Evolutionary conservation across 805 yeast genomes (phyloP), one percentile per base, ranked within the genome.

Genomic region (Spathaspora arborariae): DNA sequence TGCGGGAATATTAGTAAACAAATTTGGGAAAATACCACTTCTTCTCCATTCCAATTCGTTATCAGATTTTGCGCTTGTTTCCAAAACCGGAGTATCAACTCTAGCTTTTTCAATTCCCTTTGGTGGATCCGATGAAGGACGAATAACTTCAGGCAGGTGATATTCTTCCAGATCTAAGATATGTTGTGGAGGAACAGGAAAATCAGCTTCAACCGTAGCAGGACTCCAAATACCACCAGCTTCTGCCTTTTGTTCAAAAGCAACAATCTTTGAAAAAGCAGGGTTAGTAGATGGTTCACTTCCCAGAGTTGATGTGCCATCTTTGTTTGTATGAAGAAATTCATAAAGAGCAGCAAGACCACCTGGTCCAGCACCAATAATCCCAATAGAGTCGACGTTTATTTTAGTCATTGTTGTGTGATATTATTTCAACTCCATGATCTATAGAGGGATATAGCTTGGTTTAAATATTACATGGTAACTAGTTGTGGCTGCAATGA

Each of bases 201-300:
- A 54, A 45, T 59, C 68, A 2, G 62, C 45, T 9, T 53, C 37
- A 9, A 47, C 51, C 20, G 53, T 53, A 13, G 54, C 55, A 4
- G 63, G 62, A 13, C 66, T 53, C 79, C 79, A 75, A 5, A 72
- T 67, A 1, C 80, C 80, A n/a, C 80, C 80, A 22, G 74, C 58
- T 11, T 56, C 50, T 10, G 50, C 51, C 26, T 70, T 71, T 47
- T 70, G 76, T 51, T 75, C 80, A 55, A 74, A 75, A 1, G 70
- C 78, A 11, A 70, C 72, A 18, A 74, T 51, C 40, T 62, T 57
- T 7, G 60, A 55, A 45, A 69, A 69, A 19, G 56, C 57, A 1
- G 59, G 59, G 37, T 56, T 48, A 15, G 38, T 34, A 1, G 68
- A 46, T 20, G 34, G 45, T 7, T 46, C 34, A 1, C 49, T 41